phyloP scores from a whole-genome alignment of 2,329 filamentous ascomycete genomes.

The Coleophoma eucalyptorum region DNA sequence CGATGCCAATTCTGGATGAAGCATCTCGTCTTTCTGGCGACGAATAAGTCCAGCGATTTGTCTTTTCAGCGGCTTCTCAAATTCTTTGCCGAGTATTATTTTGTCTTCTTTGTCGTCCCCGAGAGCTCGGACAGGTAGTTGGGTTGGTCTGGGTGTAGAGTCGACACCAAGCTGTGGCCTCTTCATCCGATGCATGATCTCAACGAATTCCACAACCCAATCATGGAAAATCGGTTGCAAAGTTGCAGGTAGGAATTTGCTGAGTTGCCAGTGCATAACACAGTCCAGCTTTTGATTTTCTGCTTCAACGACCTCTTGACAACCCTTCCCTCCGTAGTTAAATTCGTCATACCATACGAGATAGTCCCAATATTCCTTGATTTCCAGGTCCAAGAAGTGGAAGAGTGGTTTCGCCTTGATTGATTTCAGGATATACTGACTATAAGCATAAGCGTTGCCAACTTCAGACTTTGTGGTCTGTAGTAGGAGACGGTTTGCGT shows the following conservation, averaged over 20 bases:
- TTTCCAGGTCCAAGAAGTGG: slow-evolving; percentile 93
- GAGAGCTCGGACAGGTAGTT: slow-evolving; percentile 49
- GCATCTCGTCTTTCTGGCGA: slow-evolving; percentile 81
- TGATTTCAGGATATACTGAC: slow-evolving; percentile 95
- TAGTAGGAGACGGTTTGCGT: slow-evolving; percentile 79
- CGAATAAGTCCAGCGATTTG: slow-evolving; percentile 79
- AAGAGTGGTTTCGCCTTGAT: slow-evolving; percentile 95
- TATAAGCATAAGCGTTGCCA: slow-evolving; percentile 93
- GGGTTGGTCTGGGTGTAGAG: slow-evolving; percentile 53
- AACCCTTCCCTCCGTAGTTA: slow-evolving; percentile 96
- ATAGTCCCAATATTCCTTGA: slow-evolving; percentile 99
- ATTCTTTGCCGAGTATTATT: slow-evolving; percentile 72
- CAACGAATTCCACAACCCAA: slow-evolving; percentile 92
- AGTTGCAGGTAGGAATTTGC: slow-evolving; percentile 76
- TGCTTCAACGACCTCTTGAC: slow-evolving; percentile 69
- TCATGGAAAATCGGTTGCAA: slow-evolving; percentile 84
- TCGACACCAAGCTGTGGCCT: slow-evolving; percentile 50
- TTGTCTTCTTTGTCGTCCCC: slow-evolving; percentile 56
- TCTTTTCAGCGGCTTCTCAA: slow-evolving; percentile 87
- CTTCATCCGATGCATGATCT: slow-evolving; percentile 88
- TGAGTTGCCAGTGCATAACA: slow-evolving; percentile 98
- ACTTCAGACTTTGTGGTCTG: slow-evolving; percentile 97
- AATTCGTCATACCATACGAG: slow-evolving; percentile 98
- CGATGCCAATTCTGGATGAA: slow-evolving; percentile 80
- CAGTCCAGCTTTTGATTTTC: slow-evolving; percentile 82